A percentile compares a stretch with the other conserved stretches of the same genome.
Evolutionary conservation across 2,329 filamentous ascomycete genomes (phyloP).

Genomic region (Claviceps monticola): DNA sequence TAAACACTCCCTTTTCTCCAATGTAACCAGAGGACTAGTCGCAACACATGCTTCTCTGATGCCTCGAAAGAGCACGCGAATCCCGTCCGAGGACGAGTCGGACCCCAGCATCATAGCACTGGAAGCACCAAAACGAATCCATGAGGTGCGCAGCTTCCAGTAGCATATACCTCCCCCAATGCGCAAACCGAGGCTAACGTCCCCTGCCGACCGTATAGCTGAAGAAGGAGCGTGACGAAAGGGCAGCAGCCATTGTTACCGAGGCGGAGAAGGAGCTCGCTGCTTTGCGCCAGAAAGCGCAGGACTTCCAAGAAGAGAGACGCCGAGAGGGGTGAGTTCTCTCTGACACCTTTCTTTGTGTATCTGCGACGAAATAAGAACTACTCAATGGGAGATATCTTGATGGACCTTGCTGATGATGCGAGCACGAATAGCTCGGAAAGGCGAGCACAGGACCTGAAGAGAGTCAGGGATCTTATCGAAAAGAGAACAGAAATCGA

Average conservation of each 20-base stretch:
- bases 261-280: slow-evolving; percentile 14
- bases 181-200: too few species aligned
- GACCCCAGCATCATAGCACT: slow-evolving; percentile 13
- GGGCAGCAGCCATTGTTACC: slow-evolving; percentile 11
- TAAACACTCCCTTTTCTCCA: neutral
- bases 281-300: slow-evolving; percentile 11
- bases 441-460: slow-evolving; percentile 8
- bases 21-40: too few species aligned
- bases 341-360: too few species aligned
- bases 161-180: too few species aligned
- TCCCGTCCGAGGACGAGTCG: slow-evolving; percentile 8
- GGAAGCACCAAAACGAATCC: slow-evolving; percentile 15
- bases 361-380: neutral
- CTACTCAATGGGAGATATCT: neutral
- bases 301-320: slow-evolving; percentile 11
- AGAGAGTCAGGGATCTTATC: slow-evolving; percentile 9
- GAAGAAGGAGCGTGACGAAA: slow-evolving; percentile 16
- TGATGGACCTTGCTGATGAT: neutral
- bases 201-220: slow-evolving; percentile 10
- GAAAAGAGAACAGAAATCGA: slow-evolving; percentile 16
- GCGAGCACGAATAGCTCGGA: slow-evolving; percentile 7
- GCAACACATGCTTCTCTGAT: neutral
- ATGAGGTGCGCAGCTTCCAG: slow-evolving; percentile 8
- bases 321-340: slow-evolving; percentile 12
- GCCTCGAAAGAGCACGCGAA: slow-evolving; percentile 8